phyloP scores from a whole-genome alignment of 768 basidiomycete species.

The Polyporus arcularius region DNA sequence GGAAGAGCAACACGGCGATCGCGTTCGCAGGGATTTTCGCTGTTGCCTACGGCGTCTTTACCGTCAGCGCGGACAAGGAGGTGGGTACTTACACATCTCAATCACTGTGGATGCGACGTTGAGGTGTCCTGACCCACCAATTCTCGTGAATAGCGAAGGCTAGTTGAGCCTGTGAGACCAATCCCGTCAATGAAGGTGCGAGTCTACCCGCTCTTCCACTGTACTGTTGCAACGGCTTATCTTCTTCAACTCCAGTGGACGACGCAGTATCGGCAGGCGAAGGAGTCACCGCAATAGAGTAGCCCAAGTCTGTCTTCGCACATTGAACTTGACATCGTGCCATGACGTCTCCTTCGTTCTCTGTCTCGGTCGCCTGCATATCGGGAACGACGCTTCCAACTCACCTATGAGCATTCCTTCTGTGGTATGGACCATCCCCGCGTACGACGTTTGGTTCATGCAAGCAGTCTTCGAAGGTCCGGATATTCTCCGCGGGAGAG shows the following conservation, averaged over 20 bases:
- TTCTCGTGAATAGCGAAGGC: constrained; percentile 47
- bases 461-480: neutral
- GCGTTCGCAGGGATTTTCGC: constrained; percentile 67
- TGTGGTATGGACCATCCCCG: neutral
- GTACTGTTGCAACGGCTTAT: neutral
- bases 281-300: constrained; percentile 10
- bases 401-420: neutral
- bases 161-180: constrained; percentile 58
- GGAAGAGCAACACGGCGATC: constrained; percentile 83
- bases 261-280: constrained; percentile 45
- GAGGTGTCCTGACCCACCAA: neutral
- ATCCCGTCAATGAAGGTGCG: constrained; percentile 83
- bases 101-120: neutral
- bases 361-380: too few species aligned
- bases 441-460: neutral
- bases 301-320: neutral
- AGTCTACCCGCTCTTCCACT: constrained; percentile 1
- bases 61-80: constrained; percentile 76
- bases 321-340: neutral
- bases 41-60: constrained; percentile 69
- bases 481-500: neutral
- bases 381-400: too few species aligned
- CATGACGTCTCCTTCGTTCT: too few species aligned
- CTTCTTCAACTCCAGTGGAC: constrained; percentile 43
- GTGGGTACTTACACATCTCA: constrained; percentile 42